Evolutionary conservation across 2,329 filamentous ascomycete genomes (phyloP).

Genomic region (Didymosphaeria variabile): DNA sequence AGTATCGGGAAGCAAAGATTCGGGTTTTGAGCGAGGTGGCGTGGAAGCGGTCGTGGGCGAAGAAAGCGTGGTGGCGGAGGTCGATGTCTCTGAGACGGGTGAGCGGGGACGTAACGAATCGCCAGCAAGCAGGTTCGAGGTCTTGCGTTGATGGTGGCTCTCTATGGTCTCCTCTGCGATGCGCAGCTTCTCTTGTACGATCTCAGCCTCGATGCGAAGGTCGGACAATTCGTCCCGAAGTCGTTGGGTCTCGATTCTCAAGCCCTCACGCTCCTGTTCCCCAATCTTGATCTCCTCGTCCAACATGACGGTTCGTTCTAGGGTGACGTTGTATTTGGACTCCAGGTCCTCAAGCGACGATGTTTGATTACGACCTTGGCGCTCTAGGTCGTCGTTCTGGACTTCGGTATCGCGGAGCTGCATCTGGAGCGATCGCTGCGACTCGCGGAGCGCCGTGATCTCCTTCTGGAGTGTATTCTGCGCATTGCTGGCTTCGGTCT

Average conservation of each 20-base stretch:
- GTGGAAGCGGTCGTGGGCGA: conserved; percentile 91
- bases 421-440: conserved; percentile 81
- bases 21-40: conserved; percentile 75
- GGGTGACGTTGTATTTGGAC: conserved; percentile 93
- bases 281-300: conserved; percentile 93
- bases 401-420: conserved; percentile 94
- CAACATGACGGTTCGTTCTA: conserved; percentile 90
- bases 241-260: conserved; percentile 91
- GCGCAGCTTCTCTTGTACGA: conserved; percentile 91
- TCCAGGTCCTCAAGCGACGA: conserved; percentile 97
- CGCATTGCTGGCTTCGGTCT: conserved; percentile 82
- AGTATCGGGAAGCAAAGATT: conserved; percentile 69
- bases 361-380: conserved; percentile 92
- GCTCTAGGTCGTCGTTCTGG: conserved; percentile 97
- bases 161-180: conserved; percentile 67
- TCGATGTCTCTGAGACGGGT: conserved; percentile 78
- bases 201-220: conserved; percentile 92
- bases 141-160: conserved; percentile 61
- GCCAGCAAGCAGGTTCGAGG: conserved; percentile 58
- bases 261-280: conserved; percentile 87
- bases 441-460: conserved; percentile 87
- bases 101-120: conserved; percentile 66
- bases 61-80: conserved; percentile 81
- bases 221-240: conserved; percentile 91
- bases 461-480: conserved; percentile 93